Conservation (phyloP, 768 basidiomycete genomes). For the Lactarius deliciosus region DNA sequence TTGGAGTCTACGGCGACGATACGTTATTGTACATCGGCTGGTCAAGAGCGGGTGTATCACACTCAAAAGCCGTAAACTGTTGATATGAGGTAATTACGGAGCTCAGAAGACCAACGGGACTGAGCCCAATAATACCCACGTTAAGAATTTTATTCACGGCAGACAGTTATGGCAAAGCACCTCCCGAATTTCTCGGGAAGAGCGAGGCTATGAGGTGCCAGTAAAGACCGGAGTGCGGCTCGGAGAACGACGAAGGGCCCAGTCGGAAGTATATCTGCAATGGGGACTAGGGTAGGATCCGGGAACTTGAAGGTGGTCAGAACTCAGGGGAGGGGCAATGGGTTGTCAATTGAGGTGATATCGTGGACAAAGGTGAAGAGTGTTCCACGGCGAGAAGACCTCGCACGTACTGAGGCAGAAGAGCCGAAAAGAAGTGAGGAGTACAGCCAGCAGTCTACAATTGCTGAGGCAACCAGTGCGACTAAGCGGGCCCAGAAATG, state of each 20-base stretch:
- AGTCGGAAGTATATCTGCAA: slow-evolving; percentile 80
- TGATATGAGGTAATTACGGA: slow-evolving; percentile 9
- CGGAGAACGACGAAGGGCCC: slow-evolving; percentile 76
- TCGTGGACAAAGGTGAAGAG: slow-evolving; percentile 55
- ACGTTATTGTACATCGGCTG: slow-evolving; percentile 46
- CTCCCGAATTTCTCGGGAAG: slow-evolving; percentile 4
- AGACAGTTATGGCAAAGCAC: slow-evolving; percentile 35
- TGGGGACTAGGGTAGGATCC: slow-evolving; percentile 66
- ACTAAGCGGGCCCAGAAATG: neutral
- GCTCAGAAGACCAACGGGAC: slow-evolving; percentile 70
- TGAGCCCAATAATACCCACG: slow-evolving; percentile 70
- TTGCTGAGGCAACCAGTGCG: slow-evolving; percentile 43
- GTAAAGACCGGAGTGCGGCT: slow-evolving; percentile 59
- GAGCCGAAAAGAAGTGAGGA: slow-evolving; percentile 64
- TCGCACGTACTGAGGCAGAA: slow-evolving; percentile 76
- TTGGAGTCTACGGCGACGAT: slow-evolving; percentile 64
- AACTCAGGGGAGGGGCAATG: slow-evolving; percentile 12
- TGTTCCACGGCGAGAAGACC: slow-evolving; percentile 77
- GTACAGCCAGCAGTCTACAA: slow-evolving; percentile 54
- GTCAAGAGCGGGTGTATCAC: slow-evolving; percentile 63
- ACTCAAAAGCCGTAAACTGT: slow-evolving; percentile 38
- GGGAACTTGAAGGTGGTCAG: slow-evolving; percentile 43
- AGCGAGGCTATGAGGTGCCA: slow-evolving; percentile 56
- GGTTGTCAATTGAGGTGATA: slow-evolving; percentile 19
- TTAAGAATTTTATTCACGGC: slow-evolving; percentile 53